Evolutionary conservation across 139 green algal genomes (phyloP).

Genomic region (Klebsormidium nitens): DNA sequence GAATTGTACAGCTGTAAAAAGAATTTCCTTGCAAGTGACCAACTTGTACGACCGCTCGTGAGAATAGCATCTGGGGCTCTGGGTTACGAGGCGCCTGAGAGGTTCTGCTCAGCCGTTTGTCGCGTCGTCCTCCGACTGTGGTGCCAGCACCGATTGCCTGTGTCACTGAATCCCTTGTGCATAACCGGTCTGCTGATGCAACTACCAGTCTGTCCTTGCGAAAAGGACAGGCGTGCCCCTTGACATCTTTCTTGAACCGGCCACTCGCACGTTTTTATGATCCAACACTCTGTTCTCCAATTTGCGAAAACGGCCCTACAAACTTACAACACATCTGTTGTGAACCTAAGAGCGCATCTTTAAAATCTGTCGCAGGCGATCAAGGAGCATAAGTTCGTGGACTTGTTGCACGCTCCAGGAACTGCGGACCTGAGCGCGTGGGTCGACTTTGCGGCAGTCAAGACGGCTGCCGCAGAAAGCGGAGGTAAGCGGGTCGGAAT

Average conservation of each 20-base stretch:
- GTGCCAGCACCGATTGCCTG: no score
- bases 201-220: not conserved
- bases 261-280: not conserved
- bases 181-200: no score
- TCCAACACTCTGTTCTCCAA: not conserved
- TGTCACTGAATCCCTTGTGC: no score
- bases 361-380: constrained; percentile 37
- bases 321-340: not conserved
- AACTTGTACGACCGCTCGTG: no score
- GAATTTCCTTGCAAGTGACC: no score
- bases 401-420: constrained; percentile 69
- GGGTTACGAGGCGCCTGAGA: no score
- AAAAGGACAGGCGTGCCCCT: not conserved
- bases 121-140: no score
- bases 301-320: not conserved
- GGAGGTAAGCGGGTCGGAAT: no score
- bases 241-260: not conserved
- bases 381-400: constrained; percentile 55
- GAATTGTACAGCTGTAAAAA: no score
- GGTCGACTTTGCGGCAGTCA: constrained; percentile 79
- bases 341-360: not conserved
- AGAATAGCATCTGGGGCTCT: no score
- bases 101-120: no score
- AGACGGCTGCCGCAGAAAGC: constrained; percentile 14
- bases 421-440: constrained; percentile 78